Evolutionary conservation across 2,329 filamentous ascomycete genomes (phyloP).

Genomic region (Albophoma yamanashiensis): DNA sequence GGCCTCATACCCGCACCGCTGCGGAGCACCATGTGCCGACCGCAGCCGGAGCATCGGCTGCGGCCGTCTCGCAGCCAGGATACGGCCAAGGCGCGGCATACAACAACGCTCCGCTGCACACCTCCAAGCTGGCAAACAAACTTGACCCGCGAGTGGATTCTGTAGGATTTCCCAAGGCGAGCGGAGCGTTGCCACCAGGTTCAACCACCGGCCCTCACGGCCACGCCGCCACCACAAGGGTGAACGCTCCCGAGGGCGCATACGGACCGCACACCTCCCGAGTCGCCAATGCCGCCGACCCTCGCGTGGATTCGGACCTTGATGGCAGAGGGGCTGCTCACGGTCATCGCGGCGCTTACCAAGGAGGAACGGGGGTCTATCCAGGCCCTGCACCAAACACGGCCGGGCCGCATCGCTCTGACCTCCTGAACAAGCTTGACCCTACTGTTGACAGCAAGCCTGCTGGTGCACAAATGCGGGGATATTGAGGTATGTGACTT

Average conservation of each 20-base stretch:
- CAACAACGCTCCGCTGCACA: conserved; percentile 13
- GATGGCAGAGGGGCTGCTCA: not conserved
- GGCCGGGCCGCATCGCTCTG: conserved; percentile 6
- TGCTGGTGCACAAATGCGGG: not conserved
- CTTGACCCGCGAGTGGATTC: conserved; percentile 35
- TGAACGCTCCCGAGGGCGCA: conserved; percentile 4
- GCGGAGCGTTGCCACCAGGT: not conserved
- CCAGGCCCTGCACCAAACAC: conserved; percentile 6
- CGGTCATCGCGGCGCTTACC: not conserved
- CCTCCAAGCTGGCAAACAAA: conserved; percentile 29
- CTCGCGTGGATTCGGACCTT: not conserved
- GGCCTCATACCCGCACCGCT: not conserved
- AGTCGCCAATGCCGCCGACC: not conserved
- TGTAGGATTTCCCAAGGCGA: not conserved
- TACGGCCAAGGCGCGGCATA: not conserved
- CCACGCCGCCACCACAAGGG: not conserved
- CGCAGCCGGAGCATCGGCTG: not conserved
- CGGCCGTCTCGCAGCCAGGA: not conserved
- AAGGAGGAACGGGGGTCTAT: not conserved
- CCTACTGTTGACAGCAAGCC: conserved; percentile 10
- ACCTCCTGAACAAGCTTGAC: conserved; percentile 7
- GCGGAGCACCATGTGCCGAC: not conserved
- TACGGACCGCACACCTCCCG: not conserved
- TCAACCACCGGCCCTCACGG: not conserved
- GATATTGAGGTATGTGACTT: not conserved